These are phyloP conservation scores for Cladosporium sp. DNA, from an alignment of 2,329 filamentous ascomycete species.

Conservation along the genomic window DNA sequence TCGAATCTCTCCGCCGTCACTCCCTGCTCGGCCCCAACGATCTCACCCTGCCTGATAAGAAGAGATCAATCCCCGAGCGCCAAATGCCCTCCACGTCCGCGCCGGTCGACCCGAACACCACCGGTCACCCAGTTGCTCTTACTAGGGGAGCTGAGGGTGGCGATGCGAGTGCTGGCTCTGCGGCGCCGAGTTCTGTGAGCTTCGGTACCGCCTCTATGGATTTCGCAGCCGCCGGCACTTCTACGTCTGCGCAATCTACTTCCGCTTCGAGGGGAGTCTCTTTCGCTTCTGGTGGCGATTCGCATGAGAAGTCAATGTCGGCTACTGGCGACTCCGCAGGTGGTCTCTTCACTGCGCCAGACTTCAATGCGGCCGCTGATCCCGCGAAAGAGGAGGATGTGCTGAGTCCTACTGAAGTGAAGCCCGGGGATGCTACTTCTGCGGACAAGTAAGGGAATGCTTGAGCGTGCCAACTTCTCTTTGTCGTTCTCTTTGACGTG, in stretches of 20 bases:
- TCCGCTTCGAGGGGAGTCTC: background rate
- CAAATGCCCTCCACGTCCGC: slow-evolving; percentile 29
- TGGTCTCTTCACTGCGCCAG: background rate
- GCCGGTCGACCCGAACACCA: slow-evolving; percentile 2
- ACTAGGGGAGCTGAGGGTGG: background rate
- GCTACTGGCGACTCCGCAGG: background rate
- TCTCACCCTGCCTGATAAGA: slow-evolving; percentile 26
- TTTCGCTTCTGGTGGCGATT: background rate
- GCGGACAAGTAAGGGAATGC: too few species aligned
- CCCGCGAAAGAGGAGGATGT: background rate
- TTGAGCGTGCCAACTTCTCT: too few species aligned
- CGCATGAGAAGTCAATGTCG: background rate
- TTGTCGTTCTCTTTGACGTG: too few species aligned
- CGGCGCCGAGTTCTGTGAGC: too few species aligned
- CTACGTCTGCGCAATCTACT: background rate
- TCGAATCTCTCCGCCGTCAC: slow-evolving; percentile 44
- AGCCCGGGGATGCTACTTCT: background rate
- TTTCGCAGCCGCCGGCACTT: too few species aligned
- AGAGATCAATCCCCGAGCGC: slow-evolving; percentile 23
- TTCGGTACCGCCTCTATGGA: too few species aligned
- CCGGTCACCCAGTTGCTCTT: slow-evolving; percentile 10
- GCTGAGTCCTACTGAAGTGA: background rate
- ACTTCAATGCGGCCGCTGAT: background rate
- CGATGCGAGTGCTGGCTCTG: background rate
- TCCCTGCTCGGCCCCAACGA: slow-evolving; percentile 35